Conservation (phyloP, 257 asterid genomes). For the Petunia secreta region DNA sequence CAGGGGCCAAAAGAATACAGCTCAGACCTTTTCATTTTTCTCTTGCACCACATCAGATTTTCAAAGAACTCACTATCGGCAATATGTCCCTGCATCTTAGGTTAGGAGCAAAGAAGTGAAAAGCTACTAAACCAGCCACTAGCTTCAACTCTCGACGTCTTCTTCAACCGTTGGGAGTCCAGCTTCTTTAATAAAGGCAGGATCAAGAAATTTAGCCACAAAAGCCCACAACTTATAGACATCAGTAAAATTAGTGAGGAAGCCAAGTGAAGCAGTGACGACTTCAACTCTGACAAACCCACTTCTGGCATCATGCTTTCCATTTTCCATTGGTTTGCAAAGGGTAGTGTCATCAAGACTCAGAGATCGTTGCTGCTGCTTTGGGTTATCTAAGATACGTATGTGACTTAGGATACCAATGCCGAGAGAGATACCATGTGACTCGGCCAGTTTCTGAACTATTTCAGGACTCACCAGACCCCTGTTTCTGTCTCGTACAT, state of each 20-base stretch:
- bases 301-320: slow-evolving; percentile 61
- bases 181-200: slow-evolving; percentile 74
- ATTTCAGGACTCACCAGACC: slow-evolving; percentile 86
- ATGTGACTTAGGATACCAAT: slow-evolving; percentile 91
- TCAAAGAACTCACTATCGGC: slow-evolving; percentile 25
- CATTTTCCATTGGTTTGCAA: slow-evolving; percentile 92
- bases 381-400: slow-evolving; percentile 65
- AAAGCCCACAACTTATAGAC: slow-evolving; percentile 97
- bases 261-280: slow-evolving; percentile 95
- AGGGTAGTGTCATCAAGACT: slow-evolving; percentile 76
- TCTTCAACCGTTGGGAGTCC: slow-evolving; percentile 72
- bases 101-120: slow-evolving; percentile 24
- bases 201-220: slow-evolving; percentile 90
- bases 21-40: slow-evolving; percentile 34
- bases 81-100: slow-evolving; percentile 32
- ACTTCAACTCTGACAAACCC: slow-evolving; percentile 95
- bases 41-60: slow-evolving; percentile 28
- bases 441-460: slow-evolving; percentile 84
- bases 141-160: slow-evolving; percentile 58
- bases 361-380: slow-evolving; percentile 54
- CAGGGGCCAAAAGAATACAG: slow-evolving; percentile 48
- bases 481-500: slow-evolving; percentile 69
- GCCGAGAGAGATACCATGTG: slow-evolving; percentile 71
- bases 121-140: slow-evolving; percentile 22
- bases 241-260: slow-evolving; percentile 84